Evolutionary conservation across 768 basidiomycete genomes (phyloP), one percentile per base, ranked within the genome.

Genomic region (Boletus sensibilis): DNA sequence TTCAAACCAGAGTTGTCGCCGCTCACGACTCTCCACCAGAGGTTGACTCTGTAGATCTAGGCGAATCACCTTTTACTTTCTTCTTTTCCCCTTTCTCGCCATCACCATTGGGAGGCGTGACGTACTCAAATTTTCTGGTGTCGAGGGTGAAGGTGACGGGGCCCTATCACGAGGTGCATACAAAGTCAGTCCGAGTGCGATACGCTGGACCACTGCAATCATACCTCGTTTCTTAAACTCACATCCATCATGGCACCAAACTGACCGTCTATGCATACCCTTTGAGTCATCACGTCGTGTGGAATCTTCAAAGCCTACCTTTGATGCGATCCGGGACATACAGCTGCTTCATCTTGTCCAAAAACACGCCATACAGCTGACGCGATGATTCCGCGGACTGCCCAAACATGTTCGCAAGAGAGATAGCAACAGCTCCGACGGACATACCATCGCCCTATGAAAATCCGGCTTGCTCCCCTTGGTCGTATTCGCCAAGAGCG

Each of bases 161-260:
- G 3, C 92, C 92, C 89, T 92, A 60, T 55, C 21, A 21, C 13
- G 34, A 57, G 42, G 47, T 31, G 35, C 37, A 29, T 8, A 55
- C 41, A 27, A 53, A 18, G 18, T 56, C 48, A 56, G 53, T 38
- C 21, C 39, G 31, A 48, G 43, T 27, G 52, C 35, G 34, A 52
- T 18, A 14, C 10, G 20, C 35, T n/a, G 31, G 23, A 18, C 33
- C 8, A 5, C 29, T 6, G 40, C 31, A 47, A 54, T 64, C 77
- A 39, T 70, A 91, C 93, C 76, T 98, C 94, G 68, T 98, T 98
- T 21, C 82, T 87, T 53, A 96, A 72, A 58, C 78, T 83, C 50
- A 98, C 92, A 55, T 86, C 82, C 94, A 98, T 98, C 94, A 96
- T 96, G 5, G 94, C 94, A 33, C 94, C 94, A 68, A 98, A 97